Evolutionary conservation across 2,329 filamentous ascomycete genomes (phyloP), one percentile per base, ranked within the genome.

Genomic region (Aspergillus sp.): DNA sequence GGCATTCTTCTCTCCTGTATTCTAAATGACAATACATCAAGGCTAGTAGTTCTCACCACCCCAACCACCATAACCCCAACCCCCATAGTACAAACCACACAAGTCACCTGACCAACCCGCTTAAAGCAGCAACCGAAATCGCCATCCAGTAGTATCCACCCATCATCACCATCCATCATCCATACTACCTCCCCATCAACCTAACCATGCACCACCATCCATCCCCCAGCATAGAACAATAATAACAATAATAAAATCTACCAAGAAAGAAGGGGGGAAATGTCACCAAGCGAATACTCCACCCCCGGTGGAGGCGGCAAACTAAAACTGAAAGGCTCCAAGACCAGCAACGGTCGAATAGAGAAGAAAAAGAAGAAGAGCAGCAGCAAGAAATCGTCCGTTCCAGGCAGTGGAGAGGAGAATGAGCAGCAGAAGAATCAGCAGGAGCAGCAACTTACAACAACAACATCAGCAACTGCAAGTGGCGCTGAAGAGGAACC

Each of bases 291-390:
- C 75, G 91, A 96, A 68, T 96, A 96, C 51, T 80, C 86, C 63
- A 77, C 82, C n/a, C 25, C 25, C 59, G 84, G 85, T 62, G 84
- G 87, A 60, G 87, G 89, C 70, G 92, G 92, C 69, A 89, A 89
- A 63, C 85, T 97, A 36, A 94, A 91, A 74, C 85, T 97, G 62
- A 97, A 97, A 80, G 92, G 92, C 70, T 85, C 81, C 63, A 88
- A 87, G 70, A 80, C 84, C 63, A 88, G 85, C 50, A 75, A 76
- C 39, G 72, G 77, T n/a, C 72, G 78, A 51, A 68, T 80, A 51
- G 76, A 79, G 62, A 79, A 80, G 63, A 76, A 78, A 59, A 76
- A 82, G 68, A 86, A 82, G 70, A 85, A 83, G 68, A 79, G 80
- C 66, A 64, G 70, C 45, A 66, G 25, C 45, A 66, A 64, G 45